phyloP scores from a whole-genome alignment of 768 basidiomycete species.

The Candolleomyces eurysporus region DNA sequence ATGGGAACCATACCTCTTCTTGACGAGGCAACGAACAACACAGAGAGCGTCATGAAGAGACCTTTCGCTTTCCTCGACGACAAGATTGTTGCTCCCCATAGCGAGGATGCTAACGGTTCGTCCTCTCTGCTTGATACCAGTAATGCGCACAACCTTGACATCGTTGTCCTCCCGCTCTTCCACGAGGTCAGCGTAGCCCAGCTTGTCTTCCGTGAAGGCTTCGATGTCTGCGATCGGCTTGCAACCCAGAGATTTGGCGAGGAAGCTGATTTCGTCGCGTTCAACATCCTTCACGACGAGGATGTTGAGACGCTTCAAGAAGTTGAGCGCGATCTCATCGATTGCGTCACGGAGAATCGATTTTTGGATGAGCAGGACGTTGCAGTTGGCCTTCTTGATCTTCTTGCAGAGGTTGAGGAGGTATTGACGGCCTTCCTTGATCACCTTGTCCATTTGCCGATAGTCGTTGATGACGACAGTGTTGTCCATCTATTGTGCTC shows the following conservation, averaged over 20 bases:
- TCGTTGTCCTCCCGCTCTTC: conserved; percentile 83
- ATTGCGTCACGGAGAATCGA: conserved; percentile 99
- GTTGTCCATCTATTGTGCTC: conserved; percentile 86
- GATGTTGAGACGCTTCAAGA: conserved; percentile 96
- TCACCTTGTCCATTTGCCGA: conserved; percentile 99
- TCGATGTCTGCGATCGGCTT: conserved; percentile 98
- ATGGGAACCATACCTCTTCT: conserved; percentile 76
- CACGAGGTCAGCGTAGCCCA: conserved; percentile 93
- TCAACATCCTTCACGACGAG: conserved; percentile 97
- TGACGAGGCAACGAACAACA: conserved; percentile 96
- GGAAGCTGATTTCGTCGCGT: conserved; percentile 97
- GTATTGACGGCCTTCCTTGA: conserved; percentile 98
- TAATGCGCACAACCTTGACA: conserved; percentile 90
- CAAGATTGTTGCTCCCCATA: conserved; percentile 88
- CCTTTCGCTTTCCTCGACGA: conserved; percentile 95
- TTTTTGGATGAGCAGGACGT: conserved; percentile 98
- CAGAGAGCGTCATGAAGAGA: conserved; percentile 99
- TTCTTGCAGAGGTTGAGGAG: conserved; percentile 98
- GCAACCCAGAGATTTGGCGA: conserved; percentile 91
- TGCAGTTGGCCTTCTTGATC: conserved; percentile 99
- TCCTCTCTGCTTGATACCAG: conserved; percentile 92
- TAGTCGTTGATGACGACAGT: conserved; percentile 99
- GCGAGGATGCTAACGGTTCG: conserved; percentile 95
- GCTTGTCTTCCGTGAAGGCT: conserved; percentile 95
- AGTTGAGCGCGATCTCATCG: conserved; percentile 94